Percentiles rank a stretch among this genome's conserved stretches.
phyloP scores from a whole-genome alignment of 495 filamentous ascomycete genomes.

The Aspergillus saccharolyticus region DNA sequence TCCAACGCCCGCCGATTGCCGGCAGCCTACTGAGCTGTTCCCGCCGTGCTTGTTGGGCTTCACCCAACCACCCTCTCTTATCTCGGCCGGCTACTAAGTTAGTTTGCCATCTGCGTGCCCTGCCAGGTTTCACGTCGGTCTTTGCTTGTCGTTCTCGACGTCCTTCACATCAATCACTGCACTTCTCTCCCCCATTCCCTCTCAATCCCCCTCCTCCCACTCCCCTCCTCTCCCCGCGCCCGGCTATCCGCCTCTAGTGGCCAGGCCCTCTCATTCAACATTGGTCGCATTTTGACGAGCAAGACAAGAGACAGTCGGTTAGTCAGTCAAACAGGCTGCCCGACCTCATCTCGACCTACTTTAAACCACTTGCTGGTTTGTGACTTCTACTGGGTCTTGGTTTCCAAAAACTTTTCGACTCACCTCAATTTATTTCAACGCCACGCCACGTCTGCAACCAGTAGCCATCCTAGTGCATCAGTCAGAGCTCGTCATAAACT shows the following conservation, averaged over 20 bases:
- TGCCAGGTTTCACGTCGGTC: constrained; percentile 21
- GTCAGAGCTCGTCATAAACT: no score
- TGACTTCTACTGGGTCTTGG: constrained; percentile 6
- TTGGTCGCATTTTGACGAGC: background rate
- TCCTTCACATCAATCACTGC: constrained; percentile 5
- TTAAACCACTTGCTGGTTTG: constrained; percentile 13
- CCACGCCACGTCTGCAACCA: constrained; percentile 16
- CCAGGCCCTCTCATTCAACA: constrained; percentile 9
- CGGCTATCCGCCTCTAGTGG: background rate
- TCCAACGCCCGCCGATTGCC: constrained; percentile 11
- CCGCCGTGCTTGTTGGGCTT: constrained; percentile 13
- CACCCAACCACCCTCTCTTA: constrained; percentile 5
- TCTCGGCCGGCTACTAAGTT: constrained; percentile 16
- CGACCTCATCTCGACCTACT: no score
- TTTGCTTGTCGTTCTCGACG: constrained; percentile 9
- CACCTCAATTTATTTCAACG: constrained; percentile 16
- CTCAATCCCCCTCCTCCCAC: no score
- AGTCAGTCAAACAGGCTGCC: background rate
- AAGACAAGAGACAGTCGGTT: background rate
- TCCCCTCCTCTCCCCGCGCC: no score
- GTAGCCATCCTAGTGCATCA: no score
- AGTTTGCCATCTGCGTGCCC: constrained; percentile 18
- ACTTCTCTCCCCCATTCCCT: constrained; percentile 1
- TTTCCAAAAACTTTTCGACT: background rate
- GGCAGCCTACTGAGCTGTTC: constrained; percentile 21